Percentiles rank a stretch among this genome's conserved stretches.
Evolutionary conservation across 2,329 filamentous ascomycete genomes (phyloP).

Genomic region (Blastomyces parvus): DNA sequence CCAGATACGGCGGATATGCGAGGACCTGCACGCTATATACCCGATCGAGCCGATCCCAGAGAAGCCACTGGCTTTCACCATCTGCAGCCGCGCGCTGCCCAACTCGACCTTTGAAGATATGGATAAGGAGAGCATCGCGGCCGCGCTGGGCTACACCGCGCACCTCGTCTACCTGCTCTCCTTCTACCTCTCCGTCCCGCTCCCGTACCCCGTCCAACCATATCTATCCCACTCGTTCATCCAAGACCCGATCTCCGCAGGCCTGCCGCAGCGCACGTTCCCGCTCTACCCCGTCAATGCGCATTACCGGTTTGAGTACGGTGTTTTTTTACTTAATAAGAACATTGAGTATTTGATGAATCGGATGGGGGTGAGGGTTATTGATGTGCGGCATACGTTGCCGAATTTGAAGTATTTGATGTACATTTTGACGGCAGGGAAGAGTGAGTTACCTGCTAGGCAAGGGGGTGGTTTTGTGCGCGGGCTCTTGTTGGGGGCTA

Average conservation of each 20-base stretch:
- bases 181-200: conserved; percentile 65
- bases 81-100: conserved; percentile 66
- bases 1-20: conserved; percentile 80
- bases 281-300: conserved; percentile 68
- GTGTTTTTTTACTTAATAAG: conserved; percentile 93
- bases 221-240: conserved; percentile 67
- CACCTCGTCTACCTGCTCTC: conserved; percentile 67
- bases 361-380: conserved; percentile 61
- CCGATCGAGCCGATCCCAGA: conserved; percentile 60
- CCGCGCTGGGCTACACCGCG: conserved; percentile 70
- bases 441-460: conserved; percentile 48
- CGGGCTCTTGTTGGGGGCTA: conserved; percentile 30
- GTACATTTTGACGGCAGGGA: conserved; percentile 78
- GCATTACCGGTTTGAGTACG: conserved; percentile 90
- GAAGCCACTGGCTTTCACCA: conserved; percentile 68
- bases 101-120: conserved; percentile 67
- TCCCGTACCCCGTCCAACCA: conserved; percentile 70
- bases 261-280: conserved; percentile 56
- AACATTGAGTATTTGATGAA: conserved; percentile 66
- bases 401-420: conserved; percentile 90
- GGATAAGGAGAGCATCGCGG: conserved; percentile 59
- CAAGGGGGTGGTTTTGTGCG: conserved; percentile 47
- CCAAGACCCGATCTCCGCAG: conserved; percentile 58
- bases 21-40: conserved; percentile 70
- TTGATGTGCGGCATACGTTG: conserved; percentile 85